Conservation (phyloP, 768 basidiomycete species). For the Lentinula aciculospora region DNA sequence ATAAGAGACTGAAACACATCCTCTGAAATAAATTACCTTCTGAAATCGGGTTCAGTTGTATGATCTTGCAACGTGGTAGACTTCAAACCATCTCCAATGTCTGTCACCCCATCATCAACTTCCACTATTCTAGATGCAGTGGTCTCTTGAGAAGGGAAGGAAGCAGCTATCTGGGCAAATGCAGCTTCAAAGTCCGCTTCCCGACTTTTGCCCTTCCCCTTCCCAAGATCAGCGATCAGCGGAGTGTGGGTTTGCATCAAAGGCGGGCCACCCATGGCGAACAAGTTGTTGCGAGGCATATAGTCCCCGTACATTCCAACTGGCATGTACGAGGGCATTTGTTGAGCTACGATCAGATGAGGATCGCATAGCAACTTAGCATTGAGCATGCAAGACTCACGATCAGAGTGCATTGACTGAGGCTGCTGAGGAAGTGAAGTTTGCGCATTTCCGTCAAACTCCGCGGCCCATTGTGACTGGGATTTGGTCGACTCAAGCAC, state of each 20-base stretch:
- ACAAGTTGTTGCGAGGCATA: constrained; percentile 25
- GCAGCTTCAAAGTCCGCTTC: constrained; percentile 85
- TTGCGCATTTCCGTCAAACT: constrained; percentile 35
- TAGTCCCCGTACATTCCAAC: constrained; percentile 28
- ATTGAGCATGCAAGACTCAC: constrained; percentile 23
- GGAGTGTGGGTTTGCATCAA: constrained; percentile 28
- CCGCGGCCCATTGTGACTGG: constrained; percentile 47
- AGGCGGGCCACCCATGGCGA: constrained; percentile 23
- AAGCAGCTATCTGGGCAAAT: constrained; percentile 62
- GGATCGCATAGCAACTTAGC: background rate
- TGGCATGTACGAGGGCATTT: constrained; percentile 33
- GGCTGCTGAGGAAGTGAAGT: constrained; percentile 28
- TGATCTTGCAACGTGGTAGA: constrained; percentile 26
- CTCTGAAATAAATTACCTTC: constrained; percentile 31
- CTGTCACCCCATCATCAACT: constrained; percentile 35
- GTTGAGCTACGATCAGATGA: constrained; percentile 27
- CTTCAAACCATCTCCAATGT: constrained; percentile 33
- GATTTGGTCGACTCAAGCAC: constrained; percentile 26
- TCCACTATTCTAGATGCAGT: constrained; percentile 50
- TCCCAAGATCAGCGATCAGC: constrained; percentile 25
- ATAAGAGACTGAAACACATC: background rate
- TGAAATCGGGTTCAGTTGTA: constrained; percentile 32
- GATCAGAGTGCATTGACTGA: constrained; percentile 27
- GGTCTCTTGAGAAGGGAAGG: constrained; percentile 34
- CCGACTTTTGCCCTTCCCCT: constrained; percentile 76